A percentile compares a stretch with the other conserved stretches of the same genome.
Evolutionary conservation across 306 rosid species (phyloP).

Genomic region (Ormosia semicastrata): DNA sequence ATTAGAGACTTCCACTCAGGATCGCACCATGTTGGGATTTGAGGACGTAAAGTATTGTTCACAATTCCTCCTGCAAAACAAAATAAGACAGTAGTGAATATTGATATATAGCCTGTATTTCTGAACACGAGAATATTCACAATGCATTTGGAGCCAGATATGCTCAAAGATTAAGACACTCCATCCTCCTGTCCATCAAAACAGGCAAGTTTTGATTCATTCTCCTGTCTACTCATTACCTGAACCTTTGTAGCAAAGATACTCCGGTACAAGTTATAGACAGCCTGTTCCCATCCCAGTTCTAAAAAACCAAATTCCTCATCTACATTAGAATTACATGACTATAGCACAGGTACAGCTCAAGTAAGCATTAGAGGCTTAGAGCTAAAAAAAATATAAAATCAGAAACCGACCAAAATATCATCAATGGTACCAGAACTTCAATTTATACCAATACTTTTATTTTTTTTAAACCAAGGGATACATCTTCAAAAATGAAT

Average conservation of each 20-base stretch:
- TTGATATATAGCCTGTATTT: background rate
- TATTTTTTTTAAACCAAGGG: background rate
- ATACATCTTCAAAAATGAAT: background rate
- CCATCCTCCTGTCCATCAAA: background rate
- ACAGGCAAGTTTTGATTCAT: background rate
- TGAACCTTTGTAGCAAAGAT: background rate
- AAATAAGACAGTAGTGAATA: conserved; percentile 19
- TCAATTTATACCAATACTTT: background rate
- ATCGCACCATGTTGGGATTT: conserved; percentile 95
- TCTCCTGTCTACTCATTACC: background rate
- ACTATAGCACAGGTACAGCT: background rate
- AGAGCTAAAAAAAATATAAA: background rate
- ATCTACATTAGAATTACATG: background rate
- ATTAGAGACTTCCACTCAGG: conserved; percentile 98
- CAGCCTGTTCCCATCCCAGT: background rate
- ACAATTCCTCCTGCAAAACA: conserved; percentile 83
- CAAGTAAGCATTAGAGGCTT: background rate
- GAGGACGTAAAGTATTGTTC: conserved; percentile 83
- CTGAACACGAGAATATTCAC: background rate
- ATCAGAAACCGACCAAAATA: background rate
- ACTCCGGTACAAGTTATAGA: background rate
- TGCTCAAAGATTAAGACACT: background rate
- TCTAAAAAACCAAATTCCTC: background rate
- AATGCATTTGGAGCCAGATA: background rate
- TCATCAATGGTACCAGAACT: background rate